Conservation (phyloP, 179 eudicot species). For the Beta lomatogona region DNA sequence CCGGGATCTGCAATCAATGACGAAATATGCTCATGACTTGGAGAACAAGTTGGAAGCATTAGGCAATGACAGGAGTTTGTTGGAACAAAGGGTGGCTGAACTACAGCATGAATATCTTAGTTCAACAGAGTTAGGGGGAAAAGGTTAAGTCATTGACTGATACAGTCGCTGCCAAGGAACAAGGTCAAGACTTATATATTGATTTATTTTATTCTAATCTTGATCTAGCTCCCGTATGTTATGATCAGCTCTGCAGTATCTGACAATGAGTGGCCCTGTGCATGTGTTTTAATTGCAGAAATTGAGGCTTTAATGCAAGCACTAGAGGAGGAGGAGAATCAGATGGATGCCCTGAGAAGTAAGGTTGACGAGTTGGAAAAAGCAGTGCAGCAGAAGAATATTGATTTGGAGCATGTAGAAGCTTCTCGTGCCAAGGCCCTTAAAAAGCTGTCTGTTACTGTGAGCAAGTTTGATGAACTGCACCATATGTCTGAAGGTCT, state of each 20-base stretch:
- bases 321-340: conserved; percentile 92
- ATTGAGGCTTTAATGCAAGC: conserved; percentile 91
- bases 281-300: conserved; percentile 51
- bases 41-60: conserved; percentile 45
- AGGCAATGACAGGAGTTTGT: conserved; percentile 51
- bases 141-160: conserved; percentile 57
- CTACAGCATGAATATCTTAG: conserved; percentile 47
- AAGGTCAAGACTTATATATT: conserved; percentile 49
- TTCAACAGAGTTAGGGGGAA: conserved; percentile 52
- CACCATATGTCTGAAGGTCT: conserved; percentile 85
- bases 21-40: conserved; percentile 47
- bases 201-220: neutral
- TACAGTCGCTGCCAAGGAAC: conserved; percentile 68
- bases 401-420: conserved; percentile 67
- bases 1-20: conserved; percentile 60
- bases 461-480: conserved; percentile 93
- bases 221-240: conserved; percentile 7
- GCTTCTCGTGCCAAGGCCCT: conserved; percentile 79
- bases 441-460: conserved; percentile 83
- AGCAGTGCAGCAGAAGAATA: conserved; percentile 51
- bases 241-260: neutral
- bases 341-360: conserved; percentile 71
- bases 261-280: conserved; percentile 10
- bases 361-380: conserved; percentile 60
- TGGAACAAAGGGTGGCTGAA: conserved; percentile 61